Base-by-base conservation (phyloP, 2,329 filamentous ascomycete genomes). In the Pestalotiopsis sp. region DNA sequence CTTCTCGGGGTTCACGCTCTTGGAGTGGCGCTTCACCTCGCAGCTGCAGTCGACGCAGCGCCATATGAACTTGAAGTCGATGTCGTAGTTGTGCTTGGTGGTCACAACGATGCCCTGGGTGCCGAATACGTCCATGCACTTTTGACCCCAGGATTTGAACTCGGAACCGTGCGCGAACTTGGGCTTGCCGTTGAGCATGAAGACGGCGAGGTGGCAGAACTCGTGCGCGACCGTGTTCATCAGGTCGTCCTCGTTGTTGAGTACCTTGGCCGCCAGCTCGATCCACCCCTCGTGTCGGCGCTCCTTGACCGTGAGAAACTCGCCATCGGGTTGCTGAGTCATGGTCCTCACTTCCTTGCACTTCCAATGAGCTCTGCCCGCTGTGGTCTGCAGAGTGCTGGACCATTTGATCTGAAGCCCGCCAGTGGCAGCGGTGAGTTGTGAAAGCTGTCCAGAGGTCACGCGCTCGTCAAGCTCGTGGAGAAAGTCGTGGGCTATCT, bases 141-240 rank as follows among this genome's bases (percentile, higher is more conserved):
- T 87, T 65, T 78, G 75, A 4, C 85, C 91, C 90, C 94, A 97
- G 1, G 80, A 77, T 79, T 97, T 95, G 86, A 98, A 98, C 74
- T 93, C 92, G 13, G 88, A 86, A 25, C 95, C 95, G 77, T 98
- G 95, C 0, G 94, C 93, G 70, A 93, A 91, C 68, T 90, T 90
- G 58, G 89, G 91, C 45, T 95, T 83, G 45, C 91, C 89, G 63
- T 87, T 91, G 71, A 98, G 84, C 90, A 98, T 97, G 79, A 95
- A 98, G 75, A 94, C 97, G 58, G 93, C 91, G 1, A 98, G 83
- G 77, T 99, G 96, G 79, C 96, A 98, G 83, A 96, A 98, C 75
- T 99, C 96, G 78, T 99, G 96, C 0, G 95, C 94, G n/a, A 98
- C 82, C 0, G 96, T 94, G 79, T 98, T 98, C 71, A 96, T 86